Evolutionary conservation across 345 rosid genomes (phyloP), one percentile per base, ranked within the genome.

Genomic region (Rhodamnia rubescens): DNA sequence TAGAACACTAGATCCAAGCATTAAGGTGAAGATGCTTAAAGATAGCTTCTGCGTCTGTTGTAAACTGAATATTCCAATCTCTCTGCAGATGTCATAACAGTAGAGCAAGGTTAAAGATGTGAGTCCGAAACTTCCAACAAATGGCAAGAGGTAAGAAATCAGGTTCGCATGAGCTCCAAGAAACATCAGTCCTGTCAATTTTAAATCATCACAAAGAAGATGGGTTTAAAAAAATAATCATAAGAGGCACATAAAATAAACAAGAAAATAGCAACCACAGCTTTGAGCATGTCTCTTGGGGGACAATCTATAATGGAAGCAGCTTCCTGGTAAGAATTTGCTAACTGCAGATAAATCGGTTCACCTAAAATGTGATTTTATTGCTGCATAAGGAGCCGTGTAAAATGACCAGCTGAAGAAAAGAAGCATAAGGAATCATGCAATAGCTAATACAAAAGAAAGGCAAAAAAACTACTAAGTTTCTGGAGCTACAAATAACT

Each of bases 61-160:
- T 50, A 50, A 50, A 50, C 4, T 50, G 52, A 50, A 50, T 50
- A 40, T 87, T 85, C 89, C 82, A 87, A 90, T 91, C 88, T 91
- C 93, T 95, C 98, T 97, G 99, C 99, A 97, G 92, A 96, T 93
- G 92, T 93, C 94, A 96, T 90, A 96, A 96, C 93, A 97, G 95
- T 93, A 96, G 92, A 96, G 90, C 96, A 97, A 94, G 98, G 96
- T 97, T 94, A 97, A 93, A 92, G 95, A 93, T 85, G 98, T 95
- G 98, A 97, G 98, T 96, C 98, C 95, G 95, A 96, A 94, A 97
- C 99, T 95, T 93, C 97, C 96, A 96, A 96, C 94, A 95, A 94
- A 91, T 91, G 92, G 94, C 93, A 95, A 94, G 95, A 92, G 93
- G 97, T 91, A 96, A 97, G 96, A 93, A 93, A 97, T 96, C 94